Conservation (phyloP, 1,139 yeast species). For the Candida albicans region DNA sequence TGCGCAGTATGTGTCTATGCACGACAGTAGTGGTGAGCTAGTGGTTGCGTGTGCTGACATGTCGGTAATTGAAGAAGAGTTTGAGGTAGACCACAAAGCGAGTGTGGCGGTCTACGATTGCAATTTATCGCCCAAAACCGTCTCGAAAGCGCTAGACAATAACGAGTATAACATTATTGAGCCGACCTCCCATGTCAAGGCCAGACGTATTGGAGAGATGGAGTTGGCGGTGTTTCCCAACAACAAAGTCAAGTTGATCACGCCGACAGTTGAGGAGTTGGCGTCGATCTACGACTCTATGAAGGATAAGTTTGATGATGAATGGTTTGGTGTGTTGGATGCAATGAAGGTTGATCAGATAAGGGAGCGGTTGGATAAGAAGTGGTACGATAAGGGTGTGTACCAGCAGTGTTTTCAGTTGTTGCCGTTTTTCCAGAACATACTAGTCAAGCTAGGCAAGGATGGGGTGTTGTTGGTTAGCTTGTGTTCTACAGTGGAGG, state of each 20-base stretch:
- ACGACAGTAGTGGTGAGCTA: conserved; percentile 60
- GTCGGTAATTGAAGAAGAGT: conserved; percentile 58
- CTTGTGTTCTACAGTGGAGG: conserved; percentile 27
- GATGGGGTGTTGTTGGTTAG: conserved; percentile 58
- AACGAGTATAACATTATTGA: conserved; percentile 47
- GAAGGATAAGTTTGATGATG: conserved; percentile 44
- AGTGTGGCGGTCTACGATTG: conserved; percentile 62
- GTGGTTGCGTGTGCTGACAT: conserved; percentile 84
- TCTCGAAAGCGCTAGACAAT: conserved; percentile 21
- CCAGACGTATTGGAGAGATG: conserved; percentile 37
- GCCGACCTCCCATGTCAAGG: conserved; percentile 74
- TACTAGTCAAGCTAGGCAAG: conserved; percentile 66
- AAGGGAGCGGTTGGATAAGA: conserved; percentile 37
- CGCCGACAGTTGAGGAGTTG: conserved; percentile 72
- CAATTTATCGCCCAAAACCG: conserved; percentile 52
- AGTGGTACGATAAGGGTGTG: conserved; percentile 45
- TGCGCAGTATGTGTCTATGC: conserved; percentile 74
- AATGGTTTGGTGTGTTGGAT: conserved; percentile 78
- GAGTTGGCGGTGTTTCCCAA: conserved; percentile 31
- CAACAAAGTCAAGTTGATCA: conserved; percentile 42
- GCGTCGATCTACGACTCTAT: conserved; percentile 54
- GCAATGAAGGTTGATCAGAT: conserved; percentile 52
- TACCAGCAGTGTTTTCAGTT: conserved; percentile 70
- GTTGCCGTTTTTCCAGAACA: conserved; percentile 69
- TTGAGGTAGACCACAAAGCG: conserved; percentile 45